Base-by-base conservation (phyloP, 1,284 basidiomycete genomes). In the Agaricales sp. region DNA sequence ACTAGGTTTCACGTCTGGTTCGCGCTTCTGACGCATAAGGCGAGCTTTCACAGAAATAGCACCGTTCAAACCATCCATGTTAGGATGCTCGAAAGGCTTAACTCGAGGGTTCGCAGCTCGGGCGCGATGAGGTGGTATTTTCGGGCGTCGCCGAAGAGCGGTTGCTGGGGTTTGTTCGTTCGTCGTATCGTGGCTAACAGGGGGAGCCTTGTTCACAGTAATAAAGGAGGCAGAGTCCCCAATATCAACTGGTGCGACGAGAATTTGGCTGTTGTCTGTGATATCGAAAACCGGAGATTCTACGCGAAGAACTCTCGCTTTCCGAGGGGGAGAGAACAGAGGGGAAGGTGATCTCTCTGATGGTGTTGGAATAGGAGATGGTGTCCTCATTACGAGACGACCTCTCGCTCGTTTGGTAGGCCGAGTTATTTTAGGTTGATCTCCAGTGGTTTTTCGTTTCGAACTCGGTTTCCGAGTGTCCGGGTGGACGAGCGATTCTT, bases 81-180 rank as follows among this genome's bases (percentile, higher is more conserved):
- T 60, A 47, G 39, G 39, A 14, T 30, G 26, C 39, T 79, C 73
- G 3, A 71, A 59, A 49, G 75, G 57, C 55, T 75, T 75, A 14
- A 83, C 70, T 2, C 67, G 66, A 16, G 81, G 77, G 21, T 79
- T 77, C 6, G 68, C 66, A 13, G 60, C 63, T 43, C 75, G 72
- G 1, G 59, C 61, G 48, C 71, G 71, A 58, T 78, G 78, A 1
- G 63, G 59, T 30, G 75, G 74, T 0, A 66, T 13, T 20, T 46
- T 50, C 16, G 19, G 23, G 26, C 38, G 50, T 43, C 35, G 20
- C 19, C 14, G 46, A 8, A 2, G 38, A 30, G 18, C 11, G 21
- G 38, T 23, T 16, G 21, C 39, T 30, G 26, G 26, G 14, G 26
- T 14, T 6, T 6, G 14, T 14, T 30, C 26, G 26, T 30, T 30